phyloP scores from a whole-genome alignment of 805 yeast species.

The Tetrapisispora pingtungensis region DNA sequence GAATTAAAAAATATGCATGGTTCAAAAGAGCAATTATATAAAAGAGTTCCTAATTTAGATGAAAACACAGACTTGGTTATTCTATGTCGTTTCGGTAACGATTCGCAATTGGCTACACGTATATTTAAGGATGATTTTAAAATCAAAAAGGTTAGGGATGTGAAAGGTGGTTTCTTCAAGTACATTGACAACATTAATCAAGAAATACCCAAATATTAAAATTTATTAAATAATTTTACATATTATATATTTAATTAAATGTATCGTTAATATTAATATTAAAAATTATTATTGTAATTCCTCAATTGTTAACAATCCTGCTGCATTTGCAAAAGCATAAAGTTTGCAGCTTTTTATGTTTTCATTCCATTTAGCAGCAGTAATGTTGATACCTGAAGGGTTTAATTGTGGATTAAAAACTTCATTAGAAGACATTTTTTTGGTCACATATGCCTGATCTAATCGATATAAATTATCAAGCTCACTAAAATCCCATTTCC shows the following conservation, averaged over 20 bases:
- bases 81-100: constrained; percentile 84
- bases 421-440: constrained; percentile 24
- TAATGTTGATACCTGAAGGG: constrained; percentile 42
- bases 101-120: constrained; percentile 69
- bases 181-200: constrained; percentile 59
- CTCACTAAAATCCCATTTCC: constrained; percentile 35
- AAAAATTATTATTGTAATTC: constrained; percentile 7
- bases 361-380: constrained; percentile 51
- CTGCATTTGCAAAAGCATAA: constrained; percentile 31
- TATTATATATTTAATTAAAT: background rate
- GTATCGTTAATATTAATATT: background rate
- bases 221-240: too few species aligned
- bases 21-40: constrained; percentile 17
- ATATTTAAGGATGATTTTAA: constrained; percentile 43
- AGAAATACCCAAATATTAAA: constrained; percentile 51
- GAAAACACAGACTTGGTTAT: constrained; percentile 38
- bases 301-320: constrained; percentile 26
- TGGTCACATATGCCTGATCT: constrained; percentile 33
- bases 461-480: constrained; percentile 32
- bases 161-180: constrained; percentile 65
- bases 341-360: constrained; percentile 33
- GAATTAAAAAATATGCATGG: constrained; percentile 30
- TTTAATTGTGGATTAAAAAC: constrained; percentile 28
- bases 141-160: constrained; percentile 45
- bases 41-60: constrained; percentile 18